Base-by-base conservation (phyloP, 768 basidiomycete species). In the Amanita pallidorosea region DNA sequence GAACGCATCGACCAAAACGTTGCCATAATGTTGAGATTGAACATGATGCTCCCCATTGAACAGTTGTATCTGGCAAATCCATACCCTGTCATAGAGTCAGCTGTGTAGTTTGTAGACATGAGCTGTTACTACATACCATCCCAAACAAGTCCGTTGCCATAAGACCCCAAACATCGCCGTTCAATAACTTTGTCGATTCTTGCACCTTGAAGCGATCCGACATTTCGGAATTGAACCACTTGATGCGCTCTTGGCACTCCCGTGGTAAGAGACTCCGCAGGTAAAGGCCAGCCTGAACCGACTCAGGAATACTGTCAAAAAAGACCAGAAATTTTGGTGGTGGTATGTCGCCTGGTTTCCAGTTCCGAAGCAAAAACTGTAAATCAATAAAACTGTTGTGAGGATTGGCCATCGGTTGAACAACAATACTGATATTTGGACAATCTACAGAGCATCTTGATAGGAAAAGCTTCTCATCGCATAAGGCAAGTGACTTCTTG, bases 221-320 rank as follows among this genome's bases (percentile, higher is more conserved):
- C 57, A 60, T 58, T 1, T 48, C 54, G 7, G 57, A 49, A 41
- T 60, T 57, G 34, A 60, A 61, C 56, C 59, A 62, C 18, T 29
- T 35, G 12, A 53, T 36, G 15, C 46, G 37, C 2, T 53, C 23
- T 29, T 12, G 27, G 5, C 44, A 23, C 13, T 52, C 29, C 7
- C 13, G 40, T 49, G 53, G 36, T 4, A 52, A 11, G 20, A 45
- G 25, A 15, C 33, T 45, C 17, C 22, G 44, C 22, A 45, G n/a
- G 17, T 23, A 34, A 27, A 3, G 13, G 18, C 44, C 25, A n/a
- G 44, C 44, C 3, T 18, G 9, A 27, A 45, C 33, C 2, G 44
- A 45, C 20, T 45, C 44, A 23, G 25, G 25, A 4, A 45, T 45
- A 8, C 33, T 34, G 20, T 45, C 44, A 17, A 45, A 45, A 34